Evolutionary conservation across 2,329 filamentous ascomycete genomes (phyloP).

Genomic region (Fusarium sp.): DNA sequence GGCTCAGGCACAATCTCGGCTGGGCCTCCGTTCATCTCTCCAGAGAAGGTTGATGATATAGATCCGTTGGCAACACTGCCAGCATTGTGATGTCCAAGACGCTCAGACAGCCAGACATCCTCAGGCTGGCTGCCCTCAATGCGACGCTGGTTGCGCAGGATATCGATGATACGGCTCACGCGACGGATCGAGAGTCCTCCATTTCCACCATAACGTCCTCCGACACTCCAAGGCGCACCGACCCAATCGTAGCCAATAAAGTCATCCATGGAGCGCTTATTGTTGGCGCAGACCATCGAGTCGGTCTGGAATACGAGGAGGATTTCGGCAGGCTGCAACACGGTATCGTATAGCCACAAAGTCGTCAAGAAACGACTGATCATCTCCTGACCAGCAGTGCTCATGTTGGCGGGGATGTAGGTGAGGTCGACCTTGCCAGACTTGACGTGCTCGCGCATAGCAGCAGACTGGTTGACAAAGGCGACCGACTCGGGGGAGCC

Average conservation of each 20-base stretch:
- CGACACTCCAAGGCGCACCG: slow-evolving; percentile 62
- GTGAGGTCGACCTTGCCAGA: slow-evolving; percentile 64
- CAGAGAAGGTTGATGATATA: slow-evolving; percentile 61
- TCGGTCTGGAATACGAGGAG: slow-evolving; percentile 68
- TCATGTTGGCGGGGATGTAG: slow-evolving; percentile 65
- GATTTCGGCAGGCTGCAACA: slow-evolving; percentile 64
- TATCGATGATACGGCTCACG: slow-evolving; percentile 64
- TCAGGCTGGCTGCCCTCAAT: slow-evolving; percentile 61
- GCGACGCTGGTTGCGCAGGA: slow-evolving; percentile 62
- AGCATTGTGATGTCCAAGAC: slow-evolving; percentile 62
- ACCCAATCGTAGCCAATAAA: slow-evolving; percentile 67
- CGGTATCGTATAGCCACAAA: slow-evolving; percentile 63
- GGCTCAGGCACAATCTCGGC: slow-evolving; percentile 10
- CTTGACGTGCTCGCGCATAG: slow-evolving; percentile 58
- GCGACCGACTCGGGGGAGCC: slow-evolving; percentile 1
- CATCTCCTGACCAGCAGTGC: slow-evolving; percentile 63
- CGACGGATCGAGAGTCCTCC: slow-evolving; percentile 66
- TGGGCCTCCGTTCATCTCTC: slow-evolving; percentile 59
- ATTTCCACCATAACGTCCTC: slow-evolving; percentile 61
- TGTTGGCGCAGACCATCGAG: slow-evolving; percentile 68
- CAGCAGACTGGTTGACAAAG: slow-evolving; percentile 57
- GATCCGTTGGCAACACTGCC: slow-evolving; percentile 64
- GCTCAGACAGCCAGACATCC: slow-evolving; percentile 68
- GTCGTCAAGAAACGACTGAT: slow-evolving; percentile 66
- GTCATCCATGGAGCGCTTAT: slow-evolving; percentile 59